Evolutionary conservation across 768 basidiomycete genomes (phyloP).

Genomic region (Lactarius deliciosus): DNA sequence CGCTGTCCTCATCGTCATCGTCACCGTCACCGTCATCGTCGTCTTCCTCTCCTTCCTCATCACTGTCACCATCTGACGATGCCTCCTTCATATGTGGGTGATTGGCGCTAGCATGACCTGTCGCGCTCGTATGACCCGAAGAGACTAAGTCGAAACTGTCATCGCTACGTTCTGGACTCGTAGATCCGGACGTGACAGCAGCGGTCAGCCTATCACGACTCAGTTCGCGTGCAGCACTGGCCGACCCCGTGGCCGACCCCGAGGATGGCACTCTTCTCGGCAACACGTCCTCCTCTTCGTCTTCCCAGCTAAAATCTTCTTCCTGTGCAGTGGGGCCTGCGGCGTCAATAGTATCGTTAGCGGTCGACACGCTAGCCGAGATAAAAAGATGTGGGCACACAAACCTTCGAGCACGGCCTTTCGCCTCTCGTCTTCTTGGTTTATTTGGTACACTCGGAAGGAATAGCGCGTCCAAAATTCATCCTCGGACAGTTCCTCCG

Average conservation of each 20-base stretch:
- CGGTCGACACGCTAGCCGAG: conserved; percentile 6
- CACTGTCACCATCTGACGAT: conserved; percentile 23
- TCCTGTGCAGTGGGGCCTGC: conserved; percentile 66
- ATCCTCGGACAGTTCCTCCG: conserved; percentile 57
- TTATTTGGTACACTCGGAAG: conserved; percentile 83
- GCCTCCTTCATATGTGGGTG: background rate
- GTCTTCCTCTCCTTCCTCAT: conserved; percentile 5
- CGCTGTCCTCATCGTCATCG: conserved; percentile 22
- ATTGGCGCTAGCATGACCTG: conserved; percentile 11
- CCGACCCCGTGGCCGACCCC: background rate
- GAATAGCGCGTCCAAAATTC: conserved; percentile 89
- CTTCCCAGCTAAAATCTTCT: conserved; percentile 92
- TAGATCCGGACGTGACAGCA: conserved; percentile 28
- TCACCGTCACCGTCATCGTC: conserved; percentile 26
- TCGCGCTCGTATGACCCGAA: conserved; percentile 34
- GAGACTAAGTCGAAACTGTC: conserved; percentile 41
- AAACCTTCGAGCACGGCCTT: conserved; percentile 73
- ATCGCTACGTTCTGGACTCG: conserved; percentile 37
- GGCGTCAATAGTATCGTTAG: conserved; percentile 3
- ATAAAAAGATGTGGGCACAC: conserved; percentile 23
- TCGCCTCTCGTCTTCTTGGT: conserved; percentile 73
- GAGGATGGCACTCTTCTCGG: background rate
- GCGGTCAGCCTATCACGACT: conserved; percentile 18
- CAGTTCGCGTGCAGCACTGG: background rate
- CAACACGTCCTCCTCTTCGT: conserved; percentile 71